Evolutionary conservation across 768 basidiomycete species (phyloP).

Genomic region (Boletus speciosus): DNA sequence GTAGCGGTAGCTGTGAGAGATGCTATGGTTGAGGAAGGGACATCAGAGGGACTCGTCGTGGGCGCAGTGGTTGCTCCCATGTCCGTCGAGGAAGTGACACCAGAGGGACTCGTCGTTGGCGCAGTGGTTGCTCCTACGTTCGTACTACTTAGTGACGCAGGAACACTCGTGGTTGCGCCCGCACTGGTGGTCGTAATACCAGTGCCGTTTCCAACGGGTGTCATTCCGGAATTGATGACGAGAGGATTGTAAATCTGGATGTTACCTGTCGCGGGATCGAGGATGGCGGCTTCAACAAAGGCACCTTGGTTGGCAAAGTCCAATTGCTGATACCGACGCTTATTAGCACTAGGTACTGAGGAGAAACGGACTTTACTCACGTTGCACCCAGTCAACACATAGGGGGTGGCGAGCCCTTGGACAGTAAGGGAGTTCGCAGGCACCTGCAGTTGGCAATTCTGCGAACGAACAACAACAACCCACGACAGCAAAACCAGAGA

Average conservation of each 20-base stretch:
- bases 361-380: slow-evolving; percentile 4
- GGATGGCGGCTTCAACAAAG: slow-evolving; percentile 29
- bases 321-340: slow-evolving; percentile 18
- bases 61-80: background rate
- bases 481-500: slow-evolving; percentile 14
- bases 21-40: background rate
- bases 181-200: background rate
- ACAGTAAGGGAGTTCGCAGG: slow-evolving; percentile 23
- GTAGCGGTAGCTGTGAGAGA: background rate
- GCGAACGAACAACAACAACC: slow-evolving; percentile 15
- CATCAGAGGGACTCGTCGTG: background rate
- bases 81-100: too few species aligned
- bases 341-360: background rate
- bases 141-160: background rate
- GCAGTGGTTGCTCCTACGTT: background rate
- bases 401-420: slow-evolving; percentile 27
- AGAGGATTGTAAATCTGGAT: slow-evolving; percentile 29
- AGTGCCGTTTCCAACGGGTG: slow-evolving; percentile 7
- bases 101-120: too few species aligned
- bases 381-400: slow-evolving; percentile 27
- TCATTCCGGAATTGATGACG: slow-evolving; percentile 30
- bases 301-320: slow-evolving; percentile 24
- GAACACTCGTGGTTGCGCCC: background rate
- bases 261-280: slow-evolving; percentile 26
- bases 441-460: slow-evolving; percentile 22